Conservation (phyloP, 163 green algal species). For the Prototheca stagnorum region DNA sequence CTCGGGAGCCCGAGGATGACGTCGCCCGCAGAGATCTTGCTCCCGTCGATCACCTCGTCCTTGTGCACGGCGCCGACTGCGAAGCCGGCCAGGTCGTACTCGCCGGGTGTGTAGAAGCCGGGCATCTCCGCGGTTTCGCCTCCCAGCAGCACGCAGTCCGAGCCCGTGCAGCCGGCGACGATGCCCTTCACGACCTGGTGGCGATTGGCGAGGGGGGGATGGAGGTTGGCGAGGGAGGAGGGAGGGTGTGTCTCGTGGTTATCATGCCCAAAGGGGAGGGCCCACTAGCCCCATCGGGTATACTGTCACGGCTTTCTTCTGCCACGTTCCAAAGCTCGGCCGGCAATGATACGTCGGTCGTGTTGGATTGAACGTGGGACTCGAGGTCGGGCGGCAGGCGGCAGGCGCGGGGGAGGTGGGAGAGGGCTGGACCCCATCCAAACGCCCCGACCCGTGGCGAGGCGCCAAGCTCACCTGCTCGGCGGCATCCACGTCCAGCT, state of each 20-base stretch:
- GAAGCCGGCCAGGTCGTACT: slow-evolving; percentile 98
- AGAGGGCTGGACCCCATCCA: no score
- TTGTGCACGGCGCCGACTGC: slow-evolving; percentile 89
- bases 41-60: slow-evolving; percentile 76
- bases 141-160: slow-evolving; percentile 72
- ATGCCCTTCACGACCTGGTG: slow-evolving; percentile 87
- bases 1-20: slow-evolving; percentile 67
- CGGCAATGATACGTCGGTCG: no score
- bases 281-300: no score
- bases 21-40: slow-evolving; percentile 59
- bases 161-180: slow-evolving; percentile 81
- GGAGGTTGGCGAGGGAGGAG: background rate
- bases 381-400: no score
- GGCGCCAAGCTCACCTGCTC: slow-evolving; percentile 54
- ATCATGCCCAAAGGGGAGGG: no score
- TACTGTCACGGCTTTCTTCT: no score
- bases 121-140: slow-evolving; percentile 98
- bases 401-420: no score
- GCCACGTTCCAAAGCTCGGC: no score
- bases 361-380: no score
- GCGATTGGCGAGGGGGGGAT: background rate
- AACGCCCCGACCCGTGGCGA: no score
- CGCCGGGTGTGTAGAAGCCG: slow-evolving; percentile 82
- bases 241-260: no score
- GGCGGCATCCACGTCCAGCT: slow-evolving; percentile 84